Conservation (phyloP, 2,329 filamentous ascomycete genomes). For the Pyricularia grisea region DNA sequence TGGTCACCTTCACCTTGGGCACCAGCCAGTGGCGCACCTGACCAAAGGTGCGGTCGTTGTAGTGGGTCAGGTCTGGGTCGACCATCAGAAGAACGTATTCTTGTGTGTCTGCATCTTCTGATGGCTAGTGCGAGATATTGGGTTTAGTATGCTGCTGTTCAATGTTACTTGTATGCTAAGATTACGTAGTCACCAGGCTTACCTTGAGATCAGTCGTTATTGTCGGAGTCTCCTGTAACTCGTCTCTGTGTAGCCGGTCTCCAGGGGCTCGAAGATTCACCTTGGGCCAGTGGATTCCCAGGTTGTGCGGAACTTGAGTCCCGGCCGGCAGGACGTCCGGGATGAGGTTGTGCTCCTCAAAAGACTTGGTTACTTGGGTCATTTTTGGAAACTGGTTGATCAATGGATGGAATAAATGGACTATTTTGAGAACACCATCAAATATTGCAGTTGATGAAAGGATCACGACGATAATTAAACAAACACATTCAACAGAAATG, state of each 20-base stretch:
- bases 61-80: conserved; percentile 1
- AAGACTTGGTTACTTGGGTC: not conserved
- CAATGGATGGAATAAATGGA: not conserved
- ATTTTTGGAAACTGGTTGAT: not conserved
- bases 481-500: too few relatives aligned
- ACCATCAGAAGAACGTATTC: conserved; percentile 1
- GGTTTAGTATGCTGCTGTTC: not conserved
- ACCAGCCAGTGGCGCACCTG: conserved; percentile 2
- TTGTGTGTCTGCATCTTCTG: not conserved
- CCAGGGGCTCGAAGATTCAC: not conserved
- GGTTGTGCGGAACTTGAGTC: not conserved
- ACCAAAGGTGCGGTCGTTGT: conserved; percentile 1
- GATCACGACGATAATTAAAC: not conserved
- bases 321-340: not conserved
- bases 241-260: not conserved
- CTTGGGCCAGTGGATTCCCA: not conserved
- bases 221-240: not conserved
- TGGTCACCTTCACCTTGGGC: not conserved
- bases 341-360: conserved; percentile 3
- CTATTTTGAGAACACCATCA: not conserved
- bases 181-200: not conserved
- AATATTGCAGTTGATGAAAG: not conserved
- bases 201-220: not conserved
- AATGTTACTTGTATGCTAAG: not conserved
- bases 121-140: not conserved